A percentile compares a stretch with the other conserved stretches of the same genome.
These are phyloP conservation scores for Irpex rosettiformis DNA, from an alignment of 1,284 basidiomycete species.

Conservation along the genomic window DNA sequence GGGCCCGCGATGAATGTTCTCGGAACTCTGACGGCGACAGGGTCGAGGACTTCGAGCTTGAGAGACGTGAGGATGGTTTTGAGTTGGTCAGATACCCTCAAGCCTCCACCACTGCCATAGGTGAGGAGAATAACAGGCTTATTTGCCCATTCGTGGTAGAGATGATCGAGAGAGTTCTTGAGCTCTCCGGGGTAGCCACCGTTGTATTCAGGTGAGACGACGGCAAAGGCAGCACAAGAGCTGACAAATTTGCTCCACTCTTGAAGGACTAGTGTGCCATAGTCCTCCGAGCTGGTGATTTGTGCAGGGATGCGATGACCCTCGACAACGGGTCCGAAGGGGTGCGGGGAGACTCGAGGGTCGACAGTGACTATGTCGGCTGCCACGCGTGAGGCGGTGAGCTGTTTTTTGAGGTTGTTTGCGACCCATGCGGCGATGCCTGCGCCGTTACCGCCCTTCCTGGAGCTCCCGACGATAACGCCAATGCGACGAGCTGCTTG, in stretches of 20 bases:
- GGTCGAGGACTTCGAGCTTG: slow-evolving; percentile 21
- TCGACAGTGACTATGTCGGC: slow-evolving; percentile 23
- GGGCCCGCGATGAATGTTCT: slow-evolving; percentile 17
- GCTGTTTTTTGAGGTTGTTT: slow-evolving; percentile 18
- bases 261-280: slow-evolving; percentile 22
- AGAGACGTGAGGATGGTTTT: slow-evolving; percentile 20
- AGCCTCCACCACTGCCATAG: slow-evolving; percentile 26
- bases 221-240: slow-evolving; percentile 24
- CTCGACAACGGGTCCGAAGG: slow-evolving; percentile 27
- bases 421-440: slow-evolving; percentile 27
- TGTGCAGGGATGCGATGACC: slow-evolving; percentile 23
- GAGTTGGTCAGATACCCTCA: slow-evolving; percentile 19
- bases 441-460: slow-evolving; percentile 24
- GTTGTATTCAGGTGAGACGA: slow-evolving; percentile 30
- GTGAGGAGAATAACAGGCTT: slow-evolving; percentile 27
- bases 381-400: slow-evolving; percentile 13
- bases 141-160: slow-evolving; percentile 28
- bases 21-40: slow-evolving; percentile 22
- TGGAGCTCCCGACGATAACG: slow-evolving; percentile 27
- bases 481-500: slow-evolving; percentile 17
- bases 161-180: slow-evolving; percentile 30
- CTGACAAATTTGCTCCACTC: slow-evolving; percentile 26
- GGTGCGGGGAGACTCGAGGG: slow-evolving; percentile 21
- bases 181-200: slow-evolving; percentile 28
- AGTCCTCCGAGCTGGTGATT: slow-evolving; percentile 22